These are phyloP conservation scores for Backusella tuberculispora DNA, from an alignment of 192 early-diverging fungal species.

Conservation along the genomic window DNA sequence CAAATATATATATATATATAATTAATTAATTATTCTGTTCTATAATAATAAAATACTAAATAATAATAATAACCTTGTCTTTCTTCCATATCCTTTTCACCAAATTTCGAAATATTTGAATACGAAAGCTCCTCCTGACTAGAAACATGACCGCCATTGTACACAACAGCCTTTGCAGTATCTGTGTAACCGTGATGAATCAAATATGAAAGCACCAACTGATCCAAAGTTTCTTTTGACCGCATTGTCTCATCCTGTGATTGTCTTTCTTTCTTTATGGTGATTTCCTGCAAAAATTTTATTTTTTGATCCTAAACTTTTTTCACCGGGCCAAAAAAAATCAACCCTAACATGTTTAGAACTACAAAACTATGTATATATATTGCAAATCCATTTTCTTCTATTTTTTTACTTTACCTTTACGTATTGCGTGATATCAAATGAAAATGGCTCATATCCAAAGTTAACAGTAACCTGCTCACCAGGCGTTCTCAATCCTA, in stretches of 20 bases:
- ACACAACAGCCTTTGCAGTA: conserved; percentile 70
- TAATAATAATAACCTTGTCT: neutral
- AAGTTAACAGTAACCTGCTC: conserved; percentile 81
- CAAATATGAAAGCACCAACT: conserved; percentile 80
- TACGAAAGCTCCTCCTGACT: neutral
- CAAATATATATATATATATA: neutral
- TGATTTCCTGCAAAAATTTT: conserved; percentile 18
- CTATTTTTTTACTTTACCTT: conserved; percentile 40
- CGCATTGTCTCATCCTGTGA: neutral
- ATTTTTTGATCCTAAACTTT: conserved; percentile 14
- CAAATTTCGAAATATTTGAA: neutral
- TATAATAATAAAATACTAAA: neutral
- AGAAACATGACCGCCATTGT: conserved; percentile 5
- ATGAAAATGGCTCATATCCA: conserved; percentile 70
- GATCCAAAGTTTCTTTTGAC: conserved; percentile 43
- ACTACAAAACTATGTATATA: neutral
- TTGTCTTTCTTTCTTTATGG: neutral
- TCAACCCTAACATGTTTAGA: too few relatives aligned
- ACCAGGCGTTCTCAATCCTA: conserved; percentile 75
- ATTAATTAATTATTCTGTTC: conserved; percentile 10
- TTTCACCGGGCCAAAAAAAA: too few relatives aligned
- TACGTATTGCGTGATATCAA: conserved; percentile 72
- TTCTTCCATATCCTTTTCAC: conserved; percentile 18
- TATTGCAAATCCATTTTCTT: neutral
- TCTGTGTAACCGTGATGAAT: conserved; percentile 82